Evolutionary conservation across 1,284 basidiomycete genomes (phyloP), one percentile per base, ranked within the genome.

Genomic region (Papiliotrema flavescens): DNA sequence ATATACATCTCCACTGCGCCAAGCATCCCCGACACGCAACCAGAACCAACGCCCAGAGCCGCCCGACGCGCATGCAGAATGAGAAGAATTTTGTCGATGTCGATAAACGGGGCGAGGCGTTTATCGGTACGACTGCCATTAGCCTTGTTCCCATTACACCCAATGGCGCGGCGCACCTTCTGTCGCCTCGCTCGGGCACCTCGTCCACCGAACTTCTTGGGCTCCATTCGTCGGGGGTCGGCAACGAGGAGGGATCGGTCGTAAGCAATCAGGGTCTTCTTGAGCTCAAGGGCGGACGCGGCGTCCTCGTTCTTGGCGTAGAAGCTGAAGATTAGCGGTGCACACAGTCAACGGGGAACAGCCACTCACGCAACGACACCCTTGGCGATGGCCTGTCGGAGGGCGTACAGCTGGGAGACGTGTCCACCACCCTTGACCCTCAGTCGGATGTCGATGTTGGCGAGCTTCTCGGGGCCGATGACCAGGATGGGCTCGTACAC

Each of bases 361-460:
- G 35, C 14, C 17, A 52, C 71, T 66, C 63, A 98, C 53, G 95
- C 96, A 71, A 99, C 90, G 64, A 98, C 80, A 59, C 95, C 94
- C 83, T 97, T 98, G 70, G 92, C 89, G 71, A 99, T 96, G 48
- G 96, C 96, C 82, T 99, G 96, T 69, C 96, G 92, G 79, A 98
- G 92, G 65, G 96, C 96, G 80, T 98, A 99, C 65, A 98, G 84
- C 80, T 98, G 96, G 60, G 95, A 97, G 62, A 92, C 94, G 83
- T 98, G 95, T 80, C 96, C 96, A 85, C 96, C 96, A 80, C 96
- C 96, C 80, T 94, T 95, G 67, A 97, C 96, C 56, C 94, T 90
- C 58, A 98, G 90, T 69, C 95, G 91, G 80, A 99, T 94, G 81
- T 99, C 95, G 71, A 98, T 82, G 65, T 82, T 81, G 59, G 82